A percentile compares a stretch with the other conserved stretches of the same genome.
phyloP scores from a whole-genome alignment of 2,329 filamentous ascomycete species.

The Zymoseptoria crescenta region DNA sequence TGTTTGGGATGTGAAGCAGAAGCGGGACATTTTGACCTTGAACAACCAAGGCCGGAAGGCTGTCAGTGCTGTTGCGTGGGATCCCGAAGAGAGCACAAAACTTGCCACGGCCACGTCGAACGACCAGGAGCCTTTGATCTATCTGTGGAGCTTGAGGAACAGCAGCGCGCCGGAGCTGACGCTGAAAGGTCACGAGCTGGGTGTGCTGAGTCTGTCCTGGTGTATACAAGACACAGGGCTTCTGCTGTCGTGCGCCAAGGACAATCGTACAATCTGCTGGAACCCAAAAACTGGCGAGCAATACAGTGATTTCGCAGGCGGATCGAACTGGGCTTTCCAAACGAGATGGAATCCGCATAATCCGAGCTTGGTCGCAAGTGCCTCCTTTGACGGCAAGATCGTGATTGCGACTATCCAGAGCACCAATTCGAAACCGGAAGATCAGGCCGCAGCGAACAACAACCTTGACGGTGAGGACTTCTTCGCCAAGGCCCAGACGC shows the following conservation, averaged over 20 bases:
- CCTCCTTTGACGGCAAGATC: constrained; percentile 96
- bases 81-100: constrained; percentile 87
- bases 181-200: constrained; percentile 86
- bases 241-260: constrained; percentile 87
- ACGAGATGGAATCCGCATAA: constrained; percentile 92
- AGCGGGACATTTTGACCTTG: constrained; percentile 91
- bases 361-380: constrained; percentile 84
- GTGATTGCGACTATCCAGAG: constrained; percentile 89
- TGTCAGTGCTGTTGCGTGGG: constrained; percentile 94
- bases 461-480: constrained; percentile 88
- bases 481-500: constrained; percentile 85
- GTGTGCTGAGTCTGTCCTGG: constrained; percentile 90
- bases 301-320: constrained; percentile 88
- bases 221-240: constrained; percentile 84
- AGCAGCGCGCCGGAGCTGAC: constrained; percentile 88
- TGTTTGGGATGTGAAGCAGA: constrained; percentile 96
- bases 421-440: constrained; percentile 65
- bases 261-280: constrained; percentile 93
- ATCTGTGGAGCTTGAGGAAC: constrained; percentile 92
- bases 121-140: constrained; percentile 78
- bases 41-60: constrained; percentile 85
- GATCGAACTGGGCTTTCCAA: constrained; percentile 99
- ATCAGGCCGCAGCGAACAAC: constrained; percentile 55
- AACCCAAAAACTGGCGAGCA: constrained; percentile 85
- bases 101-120: constrained; percentile 86